Base-by-base conservation (phyloP, 2,329 filamentous ascomycete species). In the Aspergillus sp. region DNA sequence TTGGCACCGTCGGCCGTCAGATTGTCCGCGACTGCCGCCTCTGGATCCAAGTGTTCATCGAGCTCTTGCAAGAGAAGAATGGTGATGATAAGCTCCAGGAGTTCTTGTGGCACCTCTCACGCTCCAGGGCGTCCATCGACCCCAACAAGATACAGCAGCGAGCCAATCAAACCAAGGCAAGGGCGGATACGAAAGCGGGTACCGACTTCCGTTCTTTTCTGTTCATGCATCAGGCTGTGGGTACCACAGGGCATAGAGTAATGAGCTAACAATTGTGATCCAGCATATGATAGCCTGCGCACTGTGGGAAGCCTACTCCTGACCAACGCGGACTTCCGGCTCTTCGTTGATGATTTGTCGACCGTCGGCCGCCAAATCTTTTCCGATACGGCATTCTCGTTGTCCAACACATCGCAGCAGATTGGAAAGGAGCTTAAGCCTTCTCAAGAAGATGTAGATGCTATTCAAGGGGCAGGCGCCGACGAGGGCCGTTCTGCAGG, bases 291-390 rank as follows among this genome's bases (percentile, higher is more conserved):
- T 70, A 96, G 92, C 73, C 78, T 96, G 51, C 89, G 88, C 60
- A 96, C 92, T 0, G 86, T 98, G 0, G 89, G 90, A 30, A 90
- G 89, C 3, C 81, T 98, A n/a, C 84, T 97, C 0, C 80, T 98
- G 47, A 92, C 91, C 13, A 98, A 98, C 72, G 88, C 90, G 0
- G 92, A 97, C 70, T 97, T 98, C 74, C 88, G 93, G 41, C 82
- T 93, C 6, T 92, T 98, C 68, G 80, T 97, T 48, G 86, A 88
- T 10, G 94, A 98, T 69, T 77, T 96, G 42, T 87, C 88, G 49
- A 88, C 88, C 0, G 85, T 97, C 50, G 90, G 89, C 11, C 87
- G 90, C 44, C 90, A 96, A 71, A 88, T 98, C 0, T 92, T 97
- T 72, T 88, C 87, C 54, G 93, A 97, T 68, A 92, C 92, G 2